Evolutionary conservation across 2,329 filamentous ascomycete genomes (phyloP).

Genomic region (Magnaporthales sp.): DNA sequence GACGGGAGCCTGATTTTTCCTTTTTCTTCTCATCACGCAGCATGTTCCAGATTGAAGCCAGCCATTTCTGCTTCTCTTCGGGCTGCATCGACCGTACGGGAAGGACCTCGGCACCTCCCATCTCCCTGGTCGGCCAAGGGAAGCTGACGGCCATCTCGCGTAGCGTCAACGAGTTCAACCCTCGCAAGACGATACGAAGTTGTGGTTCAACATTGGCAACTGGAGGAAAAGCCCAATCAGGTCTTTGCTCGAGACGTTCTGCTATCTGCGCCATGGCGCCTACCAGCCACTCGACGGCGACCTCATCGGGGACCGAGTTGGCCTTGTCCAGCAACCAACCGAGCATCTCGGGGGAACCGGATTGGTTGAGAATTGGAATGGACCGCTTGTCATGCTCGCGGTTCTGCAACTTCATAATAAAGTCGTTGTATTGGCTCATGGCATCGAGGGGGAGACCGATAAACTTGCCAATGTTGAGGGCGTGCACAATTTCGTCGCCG

Average conservation of each 20-base stretch:
- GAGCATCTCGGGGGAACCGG: slow-evolving; percentile 23
- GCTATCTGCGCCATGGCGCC: slow-evolving; percentile 24
- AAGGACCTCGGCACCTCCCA: slow-evolving; percentile 24
- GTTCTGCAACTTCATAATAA: slow-evolving; percentile 24
- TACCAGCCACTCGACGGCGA: slow-evolving; percentile 24
- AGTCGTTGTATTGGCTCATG: slow-evolving; percentile 24
- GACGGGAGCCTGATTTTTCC: neutral
- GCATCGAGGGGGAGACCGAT: slow-evolving; percentile 20
- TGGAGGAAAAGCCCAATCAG: slow-evolving; percentile 20
- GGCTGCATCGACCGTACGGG: slow-evolving; percentile 25
- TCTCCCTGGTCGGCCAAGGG: slow-evolving; percentile 26
- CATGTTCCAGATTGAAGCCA: slow-evolving; percentile 20
- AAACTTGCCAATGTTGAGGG: slow-evolving; percentile 20
- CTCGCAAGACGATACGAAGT: slow-evolving; percentile 22
- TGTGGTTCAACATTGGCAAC: slow-evolving; percentile 21
- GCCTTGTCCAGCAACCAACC: slow-evolving; percentile 25
- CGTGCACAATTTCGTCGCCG: slow-evolving; percentile 25
- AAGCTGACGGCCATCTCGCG: slow-evolving; percentile 27
- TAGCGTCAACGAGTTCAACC: slow-evolving; percentile 20
- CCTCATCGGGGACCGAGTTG: slow-evolving; percentile 19
- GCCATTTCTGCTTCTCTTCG: slow-evolving; percentile 25
- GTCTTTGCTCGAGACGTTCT: slow-evolving; percentile 19
- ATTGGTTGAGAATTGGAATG: slow-evolving; percentile 25
- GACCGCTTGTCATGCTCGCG: slow-evolving; percentile 27
- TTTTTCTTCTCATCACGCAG: slow-evolving; percentile 14